Conservation (phyloP, 1,139 yeast genomes). For the Debaryomycetaceae sp. region DNA sequence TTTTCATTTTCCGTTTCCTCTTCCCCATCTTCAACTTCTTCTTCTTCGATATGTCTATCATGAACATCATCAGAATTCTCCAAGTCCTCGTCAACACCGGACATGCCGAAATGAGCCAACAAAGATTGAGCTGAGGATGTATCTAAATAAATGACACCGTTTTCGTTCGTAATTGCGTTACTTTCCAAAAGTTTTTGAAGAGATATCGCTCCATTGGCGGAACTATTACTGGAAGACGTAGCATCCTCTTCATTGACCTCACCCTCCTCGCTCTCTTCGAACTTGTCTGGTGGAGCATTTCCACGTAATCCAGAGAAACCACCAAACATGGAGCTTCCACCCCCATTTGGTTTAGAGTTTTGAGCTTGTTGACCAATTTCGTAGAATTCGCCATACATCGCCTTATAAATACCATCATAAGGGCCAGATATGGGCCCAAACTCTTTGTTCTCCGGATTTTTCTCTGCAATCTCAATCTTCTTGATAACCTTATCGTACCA, state of each 20-base stretch:
- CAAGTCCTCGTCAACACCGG: conserved; percentile 23
- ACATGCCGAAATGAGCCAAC: conserved; percentile 49
- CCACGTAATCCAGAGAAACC: conserved; percentile 21
- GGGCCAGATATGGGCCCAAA: conserved; percentile 43
- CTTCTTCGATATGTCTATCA: conserved; percentile 26
- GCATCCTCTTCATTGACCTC: conserved; percentile 23
- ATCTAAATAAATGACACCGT: conserved; percentile 55
- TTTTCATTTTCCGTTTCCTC: conserved; percentile 2
- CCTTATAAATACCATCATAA: conserved; percentile 43
- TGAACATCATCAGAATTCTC: conserved; percentile 21
- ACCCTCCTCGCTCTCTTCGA: conserved; percentile 8
- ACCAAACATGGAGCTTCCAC: conserved; percentile 19
- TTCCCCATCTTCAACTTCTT: conserved; percentile 15
- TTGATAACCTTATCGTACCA: conserved; percentile 77
- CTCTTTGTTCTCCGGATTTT: conserved; percentile 16
- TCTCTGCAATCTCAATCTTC: conserved; percentile 43
- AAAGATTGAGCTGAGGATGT: conserved; percentile 48
- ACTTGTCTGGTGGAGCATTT: conserved; percentile 11
- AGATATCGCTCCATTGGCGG: conserved; percentile 44
- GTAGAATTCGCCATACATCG: conserved; percentile 45
- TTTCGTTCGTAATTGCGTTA: conserved; percentile 52
- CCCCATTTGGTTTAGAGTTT: conserved; percentile 14
- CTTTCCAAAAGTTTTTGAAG: conserved; percentile 51
- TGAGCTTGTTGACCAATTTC: conserved; percentile 39
- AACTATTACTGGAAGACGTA: conserved; percentile 16